These are phyloP conservation scores for Actinidia arguta DNA, from an alignment of 179 eudicot species.

Conservation along the genomic window DNA sequence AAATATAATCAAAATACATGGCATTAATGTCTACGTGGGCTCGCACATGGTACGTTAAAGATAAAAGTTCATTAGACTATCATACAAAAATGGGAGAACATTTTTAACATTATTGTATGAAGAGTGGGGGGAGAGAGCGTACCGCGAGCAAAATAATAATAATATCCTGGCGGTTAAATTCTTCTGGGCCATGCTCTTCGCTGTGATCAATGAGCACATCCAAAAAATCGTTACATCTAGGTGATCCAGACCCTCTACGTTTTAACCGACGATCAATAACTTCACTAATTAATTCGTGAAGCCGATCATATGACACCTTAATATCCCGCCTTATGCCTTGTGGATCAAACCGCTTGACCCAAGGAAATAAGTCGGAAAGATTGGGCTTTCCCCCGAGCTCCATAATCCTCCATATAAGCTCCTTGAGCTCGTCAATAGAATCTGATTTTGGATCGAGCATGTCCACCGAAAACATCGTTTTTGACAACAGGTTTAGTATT, in stretches of 20 bases:
- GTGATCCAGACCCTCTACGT: not conserved
- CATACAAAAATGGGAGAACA: too few species aligned
- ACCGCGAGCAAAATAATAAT: too few species aligned
- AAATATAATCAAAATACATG: too few species aligned
- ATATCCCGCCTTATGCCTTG: constrained; percentile 28
- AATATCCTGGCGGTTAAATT: constrained; percentile 14
- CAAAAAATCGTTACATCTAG: constrained; percentile 16
- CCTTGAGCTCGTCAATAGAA: constrained; percentile 35
- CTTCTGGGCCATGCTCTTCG: not conserved
- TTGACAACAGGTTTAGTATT: constrained; percentile 28
- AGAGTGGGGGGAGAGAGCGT: too few species aligned
- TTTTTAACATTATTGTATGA: too few species aligned
- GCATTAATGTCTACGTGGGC: too few species aligned
- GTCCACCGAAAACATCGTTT: constrained; percentile 36
- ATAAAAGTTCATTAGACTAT: too few species aligned
- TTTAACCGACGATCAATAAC: constrained; percentile 15
- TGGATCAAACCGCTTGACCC: constrained; percentile 29
- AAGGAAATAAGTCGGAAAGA: constrained; percentile 37
- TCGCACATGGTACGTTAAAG: too few species aligned
- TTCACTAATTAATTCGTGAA: constrained; percentile 21
- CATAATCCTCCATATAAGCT: constrained; percentile 26
- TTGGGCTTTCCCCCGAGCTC: constrained; percentile 33
- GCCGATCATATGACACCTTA: not conserved
- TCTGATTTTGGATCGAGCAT: constrained; percentile 22
- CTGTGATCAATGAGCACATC: constrained; percentile 25